Evolutionary conservation across 108 stramenopile genomes (phyloP).

Genomic region (Bacterosira constricta): DNA sequence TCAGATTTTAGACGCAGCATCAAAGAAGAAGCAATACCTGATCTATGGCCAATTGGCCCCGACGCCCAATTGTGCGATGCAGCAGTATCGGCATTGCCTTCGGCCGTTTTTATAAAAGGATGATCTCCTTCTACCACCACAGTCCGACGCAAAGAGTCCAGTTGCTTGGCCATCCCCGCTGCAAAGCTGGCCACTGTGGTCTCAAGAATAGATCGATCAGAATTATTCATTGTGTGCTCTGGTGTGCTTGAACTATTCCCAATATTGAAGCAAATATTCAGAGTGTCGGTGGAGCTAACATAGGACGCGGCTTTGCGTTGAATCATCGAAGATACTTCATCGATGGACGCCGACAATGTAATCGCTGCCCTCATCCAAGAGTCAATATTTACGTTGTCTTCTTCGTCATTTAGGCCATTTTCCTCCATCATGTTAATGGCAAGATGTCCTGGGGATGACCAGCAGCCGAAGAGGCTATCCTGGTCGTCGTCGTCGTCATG

Average conservation of each 20-base stretch:
- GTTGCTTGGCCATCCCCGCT: constrained; percentile 77
- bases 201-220: constrained; percentile 78
- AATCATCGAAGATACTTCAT: constrained; percentile 47
- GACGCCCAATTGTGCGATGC: constrained; percentile 35
- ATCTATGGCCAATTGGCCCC: constrained; percentile 57
- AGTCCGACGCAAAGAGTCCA: constrained; percentile 76
- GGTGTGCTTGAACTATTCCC: neutral
- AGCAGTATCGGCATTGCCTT: constrained; percentile 9
- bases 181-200: constrained; percentile 84
- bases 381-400: constrained; percentile 8
- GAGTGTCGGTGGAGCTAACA: constrained; percentile 35
- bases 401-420: neutral
- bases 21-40: constrained; percentile 75
- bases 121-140: constrained; percentile 39
- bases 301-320: constrained; percentile 28
- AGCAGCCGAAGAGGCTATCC: neutral
- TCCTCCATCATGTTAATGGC: constrained; percentile 18
- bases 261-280: constrained; percentile 28
- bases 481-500: constrained; percentile 4
- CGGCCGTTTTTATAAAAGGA: constrained; percentile 6
- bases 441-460: constrained; percentile 13
- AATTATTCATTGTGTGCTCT: constrained; percentile 54
- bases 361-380: constrained; percentile 44
- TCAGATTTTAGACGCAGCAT: constrained; percentile 61
- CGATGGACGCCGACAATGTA: constrained; percentile 47